Evolutionary conservation across 805 yeast genomes (phyloP), one percentile per base, ranked within the genome.

Genomic region (Candida namnaoensis): DNA sequence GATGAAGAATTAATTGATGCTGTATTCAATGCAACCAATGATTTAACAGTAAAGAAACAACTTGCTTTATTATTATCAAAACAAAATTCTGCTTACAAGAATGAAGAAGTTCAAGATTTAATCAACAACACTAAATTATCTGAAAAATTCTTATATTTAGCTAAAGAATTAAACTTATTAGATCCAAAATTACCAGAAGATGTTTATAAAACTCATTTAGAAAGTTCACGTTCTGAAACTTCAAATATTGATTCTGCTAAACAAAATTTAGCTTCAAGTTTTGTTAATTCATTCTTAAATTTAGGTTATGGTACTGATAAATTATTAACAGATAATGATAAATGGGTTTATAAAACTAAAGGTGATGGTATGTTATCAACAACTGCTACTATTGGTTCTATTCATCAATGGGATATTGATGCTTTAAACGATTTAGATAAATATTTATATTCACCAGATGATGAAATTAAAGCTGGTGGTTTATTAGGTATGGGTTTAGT

Each of bases 101-200:
- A 77, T 51, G 82, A 77, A 47, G 78, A 74, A 42, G 90, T 90
- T 14, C 95, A 87, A 57, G 91, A 86, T 46, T 80, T 88, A 53
- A 78, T 90, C 47, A 81, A 91, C 38, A 93, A 93, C 66, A 73
- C 78, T 32, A 78, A 81, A 48, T 67, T 88, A 40, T 79, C 85
- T 35, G 91, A 85, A 57, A 84, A 84, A 64, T 93, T 78, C 68
- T 67, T 72, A 38, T 88, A 88, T 61, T 70, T 93, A 42, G 84
- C 80, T 24, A 82, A 86, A 57, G 98, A 91, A 64, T 76, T 93
- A 58, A 91, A 93, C 59, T 69, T 93, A 51, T 70, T 85, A 51
- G 88, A 84, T 39, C 95, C 98, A 40, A 87, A 87, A 60, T 83
- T 85, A 27, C 99, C 99, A 11, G 96, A 88, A 62, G 99, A 93